Evolutionary conservation across 2,329 filamentous ascomycete species (phyloP), one percentile per base, ranked within the genome.

Genomic region (Penicillium crustosum): DNA sequence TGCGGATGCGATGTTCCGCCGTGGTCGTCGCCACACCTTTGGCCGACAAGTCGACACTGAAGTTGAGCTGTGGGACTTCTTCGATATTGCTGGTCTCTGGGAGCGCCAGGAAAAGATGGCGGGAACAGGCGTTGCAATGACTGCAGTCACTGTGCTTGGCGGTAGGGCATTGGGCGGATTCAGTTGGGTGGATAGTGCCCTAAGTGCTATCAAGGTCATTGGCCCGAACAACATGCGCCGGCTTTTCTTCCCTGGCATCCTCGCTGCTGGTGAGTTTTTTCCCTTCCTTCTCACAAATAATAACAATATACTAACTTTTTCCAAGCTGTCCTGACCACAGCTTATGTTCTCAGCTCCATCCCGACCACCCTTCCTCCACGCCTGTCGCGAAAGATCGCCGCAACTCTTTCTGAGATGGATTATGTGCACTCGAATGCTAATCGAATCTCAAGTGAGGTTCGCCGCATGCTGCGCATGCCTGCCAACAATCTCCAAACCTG

Each of bases 71-170:
- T 89, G 83, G 83, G 94, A 99, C 77, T 97, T 99, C 80, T 90
- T 99, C 68, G 94, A 99, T 74, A 82, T 92, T 74, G 83, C 86
- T 19, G 89, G 86, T 12, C 78, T 97, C 6, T 83, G 96, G 79
- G 91, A 97, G 70, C 84, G 87, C 53, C 93, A 97, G 73, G 94
- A 99, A 76, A 99, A 97, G 81, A 83, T 95, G 55, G 93, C 93
- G 6, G 91, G 93, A 39, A 95, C 93, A 3, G 90, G 94, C 62
- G 93, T 99, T 89, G 94, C 93, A 6, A 82, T 99, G 70, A 99
- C 94, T 1, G 84, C 96, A 36, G 90, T 90, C 10, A 93, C 91
- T 56, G 91, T 96, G 2, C 81, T 97, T 5, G 91, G 93, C 56
- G 86, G 89, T 49, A 85, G 91, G 48, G 82, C 94, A 69, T 79